Conservation (phyloP, 2,329 filamentous ascomycete genomes). For the Graphilbum ipis-grandicollis region DNA sequence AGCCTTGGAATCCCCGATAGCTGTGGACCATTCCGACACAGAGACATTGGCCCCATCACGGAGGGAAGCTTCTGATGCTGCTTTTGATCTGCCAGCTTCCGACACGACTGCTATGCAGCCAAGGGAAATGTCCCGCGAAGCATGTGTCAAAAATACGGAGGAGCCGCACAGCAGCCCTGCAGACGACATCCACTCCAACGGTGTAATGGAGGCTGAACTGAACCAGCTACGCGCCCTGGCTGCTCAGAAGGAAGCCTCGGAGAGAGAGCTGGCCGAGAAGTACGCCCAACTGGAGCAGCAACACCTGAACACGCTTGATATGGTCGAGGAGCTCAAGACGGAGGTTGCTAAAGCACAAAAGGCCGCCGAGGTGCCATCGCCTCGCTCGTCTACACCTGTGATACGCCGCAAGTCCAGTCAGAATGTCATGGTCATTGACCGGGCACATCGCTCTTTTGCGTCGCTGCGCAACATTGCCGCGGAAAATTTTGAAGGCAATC, state of each 20-base stretch:
- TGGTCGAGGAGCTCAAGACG: conserved; percentile 81
- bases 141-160: too few relatives aligned
- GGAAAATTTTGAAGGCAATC: conserved; percentile 68
- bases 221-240: conserved; percentile 54
- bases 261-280: conserved; percentile 54
- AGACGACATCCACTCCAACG: background rate
- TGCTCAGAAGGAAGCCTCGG: conserved; percentile 58
- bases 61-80: too few relatives aligned
- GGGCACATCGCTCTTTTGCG: conserved; percentile 79
- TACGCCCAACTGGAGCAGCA: conserved; percentile 72
- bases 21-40: conserved; percentile 43
- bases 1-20: conserved; percentile 57
- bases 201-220: conserved; percentile 41
- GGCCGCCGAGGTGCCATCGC: conserved; percentile 38
- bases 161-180: background rate
- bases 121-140: background rate
- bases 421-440: conserved; percentile 71
- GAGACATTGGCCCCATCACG: conserved; percentile 26
- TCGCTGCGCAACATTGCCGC: conserved; percentile 75
- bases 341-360: conserved; percentile 66
- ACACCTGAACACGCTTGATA: conserved; percentile 65
- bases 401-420: conserved; percentile 90
- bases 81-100: too few relatives aligned
- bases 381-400: conserved; percentile 51
- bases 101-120: conserved; percentile 10